A percentile compares a stretch with the other conserved stretches of the same genome.
phyloP scores from a whole-genome alignment of 371 early-diverging fungal species.

The Mortierella sp. region DNA sequence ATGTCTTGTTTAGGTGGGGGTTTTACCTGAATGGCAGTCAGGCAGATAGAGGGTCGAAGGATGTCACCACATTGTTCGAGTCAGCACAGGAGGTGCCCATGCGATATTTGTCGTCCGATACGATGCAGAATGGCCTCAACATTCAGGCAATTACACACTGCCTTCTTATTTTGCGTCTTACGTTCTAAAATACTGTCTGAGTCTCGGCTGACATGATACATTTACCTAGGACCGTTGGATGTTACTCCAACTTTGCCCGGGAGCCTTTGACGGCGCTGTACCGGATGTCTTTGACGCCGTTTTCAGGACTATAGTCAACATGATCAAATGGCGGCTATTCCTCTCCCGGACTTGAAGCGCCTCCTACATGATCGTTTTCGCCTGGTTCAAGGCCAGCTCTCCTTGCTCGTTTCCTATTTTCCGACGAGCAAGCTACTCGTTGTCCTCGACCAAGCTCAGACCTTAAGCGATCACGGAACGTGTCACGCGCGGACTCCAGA shows the following conservation, averaged over 20 bases:
- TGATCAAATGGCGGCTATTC: slow-evolving; percentile 10
- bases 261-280: slow-evolving; percentile 36
- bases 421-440: slow-evolving; percentile 29
- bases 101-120: slow-evolving; percentile 34
- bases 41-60: slow-evolving; percentile 35
- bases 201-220: slow-evolving; percentile 31
- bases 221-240: slow-evolving; percentile 49
- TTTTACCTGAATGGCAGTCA: slow-evolving; percentile 45
- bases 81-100: slow-evolving; percentile 23
- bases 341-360: slow-evolving; percentile 19
- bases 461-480: slow-evolving; percentile 33
- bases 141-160: slow-evolving; percentile 33
- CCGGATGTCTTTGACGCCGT: slow-evolving; percentile 40
- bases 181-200: slow-evolving; percentile 40
- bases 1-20: too few relatives aligned
- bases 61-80: slow-evolving; percentile 34
- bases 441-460: slow-evolving; percentile 45
- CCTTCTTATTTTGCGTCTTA: slow-evolving; percentile 34
- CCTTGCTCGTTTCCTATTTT: slow-evolving; percentile 21
- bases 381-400: slow-evolving; percentile 26
- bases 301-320: slow-evolving; percentile 28
- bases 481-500: slow-evolving; percentile 22
- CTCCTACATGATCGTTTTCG: slow-evolving; percentile 26
- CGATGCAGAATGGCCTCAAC: slow-evolving; percentile 32
- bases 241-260: slow-evolving; percentile 42